Percentiles rank a stretch among this genome's conserved stretches.
These are phyloP conservation scores for Podaxis sp. DNA, from an alignment of 768 basidiomycete species.

Conservation along the genomic window DNA sequence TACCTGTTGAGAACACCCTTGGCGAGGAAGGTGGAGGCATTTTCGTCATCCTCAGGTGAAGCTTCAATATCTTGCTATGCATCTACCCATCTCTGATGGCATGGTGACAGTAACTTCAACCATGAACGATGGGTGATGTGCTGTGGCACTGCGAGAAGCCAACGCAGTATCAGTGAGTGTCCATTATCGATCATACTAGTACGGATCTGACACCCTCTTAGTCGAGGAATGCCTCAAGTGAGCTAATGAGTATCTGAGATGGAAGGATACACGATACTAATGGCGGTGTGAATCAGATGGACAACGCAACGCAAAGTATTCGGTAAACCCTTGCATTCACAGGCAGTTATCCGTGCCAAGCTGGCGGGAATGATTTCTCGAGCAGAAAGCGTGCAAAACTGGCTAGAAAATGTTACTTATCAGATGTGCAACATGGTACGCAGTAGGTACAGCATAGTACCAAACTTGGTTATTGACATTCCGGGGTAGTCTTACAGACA, in stretches of 20 bases:
- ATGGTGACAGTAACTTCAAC: constrained; percentile 73
- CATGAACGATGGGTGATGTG: constrained; percentile 95
- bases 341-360: constrained; percentile 87
- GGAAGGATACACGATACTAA: background rate
- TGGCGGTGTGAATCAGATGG: constrained; percentile 55
- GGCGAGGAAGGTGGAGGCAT: constrained; percentile 43
- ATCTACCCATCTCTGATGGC: background rate
- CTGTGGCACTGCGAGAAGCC: constrained; percentile 63
- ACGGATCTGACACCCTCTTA: constrained; percentile 22
- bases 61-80: background rate
- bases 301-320: constrained; percentile 87
- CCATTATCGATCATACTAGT: background rate
- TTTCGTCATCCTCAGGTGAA: constrained; percentile 32
- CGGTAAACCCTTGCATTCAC: constrained; percentile 80
- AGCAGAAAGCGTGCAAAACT: constrained; percentile 60
- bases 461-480: constrained; percentile 2
- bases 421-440: constrained; percentile 85
- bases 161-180: constrained; percentile 30
- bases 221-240: constrained; percentile 86
- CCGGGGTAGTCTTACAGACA: constrained; percentile 60
- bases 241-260: constrained; percentile 15
- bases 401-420: constrained; percentile 84
- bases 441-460: background rate
- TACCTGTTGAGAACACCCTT: constrained; percentile 85
- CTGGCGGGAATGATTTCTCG: constrained; percentile 88